Evolutionary conservation across 177 flowering plant genomes (phyloP).

Genomic region (Tripterygium wilfordii): DNA sequence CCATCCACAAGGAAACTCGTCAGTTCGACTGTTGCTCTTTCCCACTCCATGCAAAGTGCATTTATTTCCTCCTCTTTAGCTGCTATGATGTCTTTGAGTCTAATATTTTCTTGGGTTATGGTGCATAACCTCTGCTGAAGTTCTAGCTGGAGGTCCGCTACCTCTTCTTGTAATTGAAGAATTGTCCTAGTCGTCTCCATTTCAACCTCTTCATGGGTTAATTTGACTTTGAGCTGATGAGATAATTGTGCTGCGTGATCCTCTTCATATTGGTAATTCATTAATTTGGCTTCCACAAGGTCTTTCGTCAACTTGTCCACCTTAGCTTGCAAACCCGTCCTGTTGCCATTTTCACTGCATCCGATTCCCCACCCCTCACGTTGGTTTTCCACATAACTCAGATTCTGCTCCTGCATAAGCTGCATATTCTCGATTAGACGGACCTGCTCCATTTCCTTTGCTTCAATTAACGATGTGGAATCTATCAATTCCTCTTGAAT

Average conservation of each 20-base stretch:
- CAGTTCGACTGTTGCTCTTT: constrained; percentile 62
- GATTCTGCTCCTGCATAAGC: constrained; percentile 33
- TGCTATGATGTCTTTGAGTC: constrained; percentile 30
- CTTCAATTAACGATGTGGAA: constrained; percentile 36
- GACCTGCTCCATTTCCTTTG: constrained; percentile 40
- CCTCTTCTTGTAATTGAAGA: constrained; percentile 69
- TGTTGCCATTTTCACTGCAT: constrained; percentile 10
- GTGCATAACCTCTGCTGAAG: constrained; percentile 34
- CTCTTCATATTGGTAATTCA: constrained; percentile 37
- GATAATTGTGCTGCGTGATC: constrained; percentile 31
- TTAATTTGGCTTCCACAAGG: constrained; percentile 42
- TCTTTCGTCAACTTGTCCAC: constrained; percentile 33
- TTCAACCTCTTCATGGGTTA: constrained; percentile 56
- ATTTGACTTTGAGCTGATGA: constrained; percentile 35
- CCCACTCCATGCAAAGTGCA: constrained; percentile 48
- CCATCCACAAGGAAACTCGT: constrained; percentile 69
- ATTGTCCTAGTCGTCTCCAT: constrained; percentile 56
- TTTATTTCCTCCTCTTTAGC: constrained; percentile 48
- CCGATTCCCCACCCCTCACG: constrained; percentile 10
- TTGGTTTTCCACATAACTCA: constrained; percentile 10
- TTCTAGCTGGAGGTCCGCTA: constrained; percentile 49
- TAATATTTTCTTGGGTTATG: constrained; percentile 45
- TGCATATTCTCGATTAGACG: constrained; percentile 33
- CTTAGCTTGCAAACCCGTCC: constrained; percentile 25
- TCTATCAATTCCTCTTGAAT: constrained; percentile 41